Evolutionary conservation across 2,329 filamentous ascomycete species (phyloP).

Genomic region (Aspergillus thermomutatus): DNA sequence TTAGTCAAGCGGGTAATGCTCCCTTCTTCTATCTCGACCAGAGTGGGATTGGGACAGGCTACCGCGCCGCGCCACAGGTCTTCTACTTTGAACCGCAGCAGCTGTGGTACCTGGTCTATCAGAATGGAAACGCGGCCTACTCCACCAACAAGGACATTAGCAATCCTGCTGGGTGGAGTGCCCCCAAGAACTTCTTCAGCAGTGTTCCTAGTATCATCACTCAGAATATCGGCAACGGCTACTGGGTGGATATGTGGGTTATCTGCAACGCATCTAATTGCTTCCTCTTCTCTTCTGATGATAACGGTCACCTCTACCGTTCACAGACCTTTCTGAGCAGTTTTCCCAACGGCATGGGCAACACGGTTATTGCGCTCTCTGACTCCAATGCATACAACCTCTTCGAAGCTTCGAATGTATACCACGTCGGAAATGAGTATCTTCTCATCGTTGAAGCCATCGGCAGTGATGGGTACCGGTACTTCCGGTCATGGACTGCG

Average conservation of each 20-base stretch:
- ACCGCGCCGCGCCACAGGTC: conserved; percentile 5
- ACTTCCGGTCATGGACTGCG: conserved; percentile 3
- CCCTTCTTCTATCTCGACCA: conserved; percentile 8
- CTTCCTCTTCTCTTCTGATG: conserved; percentile 4
- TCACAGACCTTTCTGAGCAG: not conserved
- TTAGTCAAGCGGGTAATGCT: conserved; percentile 1
- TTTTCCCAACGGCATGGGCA: conserved; percentile 5
- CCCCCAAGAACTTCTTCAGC: conserved; percentile 2
- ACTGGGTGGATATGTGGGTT: conserved; percentile 5
- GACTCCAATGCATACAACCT: not conserved
- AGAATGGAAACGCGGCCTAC: conserved; percentile 6
- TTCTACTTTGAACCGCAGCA: conserved; percentile 4
- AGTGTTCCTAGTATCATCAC: conserved; percentile 2
- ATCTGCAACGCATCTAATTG: conserved; percentile 1
- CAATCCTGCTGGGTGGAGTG: conserved; percentile 1
- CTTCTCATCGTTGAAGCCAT: conserved; percentile 3
- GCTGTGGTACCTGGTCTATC: conserved; percentile 2
- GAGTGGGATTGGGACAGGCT: conserved; percentile 1
- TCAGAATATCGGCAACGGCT: not conserved
- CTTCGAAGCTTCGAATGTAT: conserved; percentile 4
- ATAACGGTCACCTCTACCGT: conserved; percentile 4
- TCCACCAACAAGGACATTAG: conserved; percentile 4
- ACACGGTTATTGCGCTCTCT: conserved; percentile 1
- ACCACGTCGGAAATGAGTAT: not conserved
- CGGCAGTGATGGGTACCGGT: not conserved